Evolutionary conservation across 768 basidiomycete species (phyloP), one percentile per base, ranked within the genome.

Genomic region (Tricholoma furcatifolium): DNA sequence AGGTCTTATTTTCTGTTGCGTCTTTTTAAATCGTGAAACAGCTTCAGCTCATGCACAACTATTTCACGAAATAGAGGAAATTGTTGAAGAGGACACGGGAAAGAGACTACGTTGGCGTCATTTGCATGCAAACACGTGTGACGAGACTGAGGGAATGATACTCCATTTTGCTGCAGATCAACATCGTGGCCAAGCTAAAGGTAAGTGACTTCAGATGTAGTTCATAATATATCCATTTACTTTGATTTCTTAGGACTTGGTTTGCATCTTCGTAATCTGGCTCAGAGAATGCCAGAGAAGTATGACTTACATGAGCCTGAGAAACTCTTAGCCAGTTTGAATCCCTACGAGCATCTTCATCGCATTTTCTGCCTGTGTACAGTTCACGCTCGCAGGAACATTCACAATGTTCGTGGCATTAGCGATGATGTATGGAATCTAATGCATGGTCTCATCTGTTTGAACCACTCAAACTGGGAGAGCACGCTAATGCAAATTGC

Each of bases 371-470:
- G 60, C 1, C 57, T 68, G 0, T 70, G 68, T 35, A 42, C 38
- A 6, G 54, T 59, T 0, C 66, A 68, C 47, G 53, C 45, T 6
- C 49, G 39, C 9, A 54, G 64, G 0, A 69, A 69, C 18, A 66
- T 69, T 14, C 44, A 59, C 18, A 51, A 62, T 15, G 30, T 27
- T 23, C 18, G 27, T 21, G 45, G 31, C 1, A 56, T 63, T 0
- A 14, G 56, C 0, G 58, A 65, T 10, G 20, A 43, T 7, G 58
- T 69, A 0, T 43, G 51, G 3, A 40, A 47, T 11, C 23, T 59
- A 3, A 69, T 69, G 66, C 58, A 56, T 9, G 61, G 64, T 27
- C 50, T 69, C 0, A 27, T 65, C 2, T 67, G 62, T 31, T 61
- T 62, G 23, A 14, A 40, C 10, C 68, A 66, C 23, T 27, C 27